phyloP scores from a whole-genome alignment of 148 eudicot species.

The Suaeda aralocaspica region DNA sequence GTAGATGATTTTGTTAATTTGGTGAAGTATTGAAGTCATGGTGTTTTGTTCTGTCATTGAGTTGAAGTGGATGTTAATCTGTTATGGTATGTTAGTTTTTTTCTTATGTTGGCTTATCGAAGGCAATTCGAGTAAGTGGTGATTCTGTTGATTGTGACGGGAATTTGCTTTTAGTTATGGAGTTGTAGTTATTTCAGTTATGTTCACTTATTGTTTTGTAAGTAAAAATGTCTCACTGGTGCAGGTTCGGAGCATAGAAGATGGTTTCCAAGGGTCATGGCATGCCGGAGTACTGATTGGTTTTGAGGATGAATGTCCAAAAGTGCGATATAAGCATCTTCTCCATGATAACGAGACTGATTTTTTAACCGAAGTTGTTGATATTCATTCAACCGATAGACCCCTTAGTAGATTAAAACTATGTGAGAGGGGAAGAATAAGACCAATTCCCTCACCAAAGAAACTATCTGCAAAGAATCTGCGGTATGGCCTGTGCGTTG shows the following conservation, averaged over 20 bases:
- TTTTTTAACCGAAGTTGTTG: constrained; percentile 33
- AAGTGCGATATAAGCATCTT: constrained; percentile 50
- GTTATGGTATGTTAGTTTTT: no score
- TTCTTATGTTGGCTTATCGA: neutral
- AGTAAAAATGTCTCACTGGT: constrained; percentile 13
- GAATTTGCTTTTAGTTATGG: neutral
- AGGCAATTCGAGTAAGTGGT: neutral
- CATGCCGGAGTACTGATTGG: constrained; percentile 50
- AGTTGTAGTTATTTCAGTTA: neutral
- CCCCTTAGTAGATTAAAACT: neutral
- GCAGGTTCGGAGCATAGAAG: constrained; percentile 80
- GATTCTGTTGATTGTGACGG: constrained; percentile 3
- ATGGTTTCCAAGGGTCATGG: constrained; percentile 87
- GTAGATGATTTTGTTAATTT: no score
- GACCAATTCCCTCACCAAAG: constrained; percentile 46
- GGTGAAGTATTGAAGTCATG: neutral
- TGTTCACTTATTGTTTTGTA: constrained; percentile 2
- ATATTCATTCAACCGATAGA: constrained; percentile 46
- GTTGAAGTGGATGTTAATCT: no score
- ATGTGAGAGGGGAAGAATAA: constrained; percentile 39
- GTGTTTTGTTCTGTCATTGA: neutral
- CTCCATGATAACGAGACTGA: constrained; percentile 33
- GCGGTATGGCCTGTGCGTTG: constrained; percentile 71
- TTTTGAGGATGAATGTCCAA: constrained; percentile 23
- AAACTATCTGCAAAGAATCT: constrained; percentile 22